Evolutionary conservation across 1,139 yeast genomes (phyloP).

Genomic region (Candida buenavistaensis): DNA sequence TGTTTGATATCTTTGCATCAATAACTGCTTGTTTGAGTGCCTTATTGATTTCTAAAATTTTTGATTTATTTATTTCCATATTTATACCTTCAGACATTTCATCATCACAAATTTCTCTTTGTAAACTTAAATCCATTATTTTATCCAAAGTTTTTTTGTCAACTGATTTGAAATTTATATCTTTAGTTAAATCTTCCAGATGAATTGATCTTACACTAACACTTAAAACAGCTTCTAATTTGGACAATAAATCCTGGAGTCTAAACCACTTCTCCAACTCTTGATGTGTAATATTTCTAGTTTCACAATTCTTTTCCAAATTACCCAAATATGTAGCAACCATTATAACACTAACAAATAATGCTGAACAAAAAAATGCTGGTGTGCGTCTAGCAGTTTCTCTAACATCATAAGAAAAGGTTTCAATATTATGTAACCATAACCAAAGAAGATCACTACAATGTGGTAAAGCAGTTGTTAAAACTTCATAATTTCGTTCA

Average conservation of each 20-base stretch:
- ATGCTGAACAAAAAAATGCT: slow-evolving; percentile 67
- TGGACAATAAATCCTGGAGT: slow-evolving; percentile 51
- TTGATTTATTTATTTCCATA: slow-evolving; percentile 9
- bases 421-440: slow-evolving; percentile 69
- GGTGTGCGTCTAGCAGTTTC: slow-evolving; percentile 71
- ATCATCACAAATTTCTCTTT: slow-evolving; percentile 15
- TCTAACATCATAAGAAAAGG: slow-evolving; percentile 55
- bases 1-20: slow-evolving; percentile 52
- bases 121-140: slow-evolving; percentile 10
- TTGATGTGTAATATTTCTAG: slow-evolving; percentile 33
- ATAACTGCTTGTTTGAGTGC: slow-evolving; percentile 35
- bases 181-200: slow-evolving; percentile 52
- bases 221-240: slow-evolving; percentile 51
- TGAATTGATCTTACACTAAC: slow-evolving; percentile 34
- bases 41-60: slow-evolving; percentile 11
- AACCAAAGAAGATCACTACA: slow-evolving; percentile 60
- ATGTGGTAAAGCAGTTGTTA: slow-evolving; percentile 57
- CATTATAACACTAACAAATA: slow-evolving; percentile 59
- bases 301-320: slow-evolving; percentile 42
- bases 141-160: slow-evolving; percentile 6
- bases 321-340: slow-evolving; percentile 60
- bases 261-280: slow-evolving; percentile 53
- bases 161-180: slow-evolving; percentile 7
- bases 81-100: slow-evolving; percentile 11
- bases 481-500: slow-evolving; percentile 53